Base-by-base conservation (phyloP, 257 asterid species). In the Salvia rosmarinus region DNA sequence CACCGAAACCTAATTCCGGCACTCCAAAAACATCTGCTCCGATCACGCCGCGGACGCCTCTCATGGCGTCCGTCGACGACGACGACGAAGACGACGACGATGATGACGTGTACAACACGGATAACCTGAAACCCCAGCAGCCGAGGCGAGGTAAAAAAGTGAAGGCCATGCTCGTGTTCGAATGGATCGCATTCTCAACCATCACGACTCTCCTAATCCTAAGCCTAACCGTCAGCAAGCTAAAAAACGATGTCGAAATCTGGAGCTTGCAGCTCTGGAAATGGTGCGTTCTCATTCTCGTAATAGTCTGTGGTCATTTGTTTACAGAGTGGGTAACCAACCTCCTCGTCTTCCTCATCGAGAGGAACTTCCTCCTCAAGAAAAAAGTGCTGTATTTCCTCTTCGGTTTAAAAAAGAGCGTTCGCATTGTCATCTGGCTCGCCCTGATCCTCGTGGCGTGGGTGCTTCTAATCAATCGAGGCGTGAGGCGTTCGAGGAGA, bases 341-440 rank as follows among this genome's bases (percentile, higher is more conserved):
- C 68, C 2, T 70, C n/a, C 67, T 89, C 0, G 90, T 81, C 23
- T 82, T 91, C 81, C 66, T 83, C 75, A 84, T 91, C 57, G 95
- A 85, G 25, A 82, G 60, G 77, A 87, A 82, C 54, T 89, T 82
- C 25, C 14, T 89, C 54, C 79, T 84, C 9, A 85, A 87, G 82
- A 91, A 82, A 69, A 91, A 86, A 70, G 96, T 87, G 10, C 34
- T 91, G 20, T 91, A 91, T 63, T 91, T 91, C 68, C 35, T 91
- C 1, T 83, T 84, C 28, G 88, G 75, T 0, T 56, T 91, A 81
- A 87, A 78, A 60, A 83, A 82, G 79, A 87, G 95, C 32, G 78
- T 87, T 0, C 88, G 86, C 0, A 77, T 89, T 0, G 89, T 79
- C 30, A 13, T 89, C 47, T 91, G 97, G 95, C 46, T 89, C 57